phyloP scores from a whole-genome alignment of 768 basidiomycete species.

The Candolleomyces aberdarensis region DNA sequence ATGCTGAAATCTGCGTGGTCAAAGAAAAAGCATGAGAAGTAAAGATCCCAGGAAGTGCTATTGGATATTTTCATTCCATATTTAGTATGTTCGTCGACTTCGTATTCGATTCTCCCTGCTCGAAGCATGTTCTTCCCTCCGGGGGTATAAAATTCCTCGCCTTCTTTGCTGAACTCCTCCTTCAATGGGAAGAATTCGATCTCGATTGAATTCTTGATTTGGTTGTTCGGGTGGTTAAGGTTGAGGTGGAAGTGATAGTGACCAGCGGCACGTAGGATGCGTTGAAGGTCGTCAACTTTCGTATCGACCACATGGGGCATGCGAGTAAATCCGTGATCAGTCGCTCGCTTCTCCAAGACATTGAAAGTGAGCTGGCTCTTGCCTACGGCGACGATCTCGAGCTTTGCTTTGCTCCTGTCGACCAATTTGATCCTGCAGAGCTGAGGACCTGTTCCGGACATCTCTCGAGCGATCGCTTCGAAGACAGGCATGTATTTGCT shows the following conservation, averaged over 20 bases:
- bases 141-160: slow-evolving; percentile 17
- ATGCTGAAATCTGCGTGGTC: slow-evolving; percentile 16
- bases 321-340: slow-evolving; percentile 15
- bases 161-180: slow-evolving; percentile 15
- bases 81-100: slow-evolving; percentile 5
- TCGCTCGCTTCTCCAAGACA: slow-evolving; percentile 17
- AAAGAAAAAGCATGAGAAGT: background rate
- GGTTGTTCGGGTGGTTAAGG: slow-evolving; percentile 14
- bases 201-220: slow-evolving; percentile 13
- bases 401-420: background rate
- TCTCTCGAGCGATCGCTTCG: background rate
- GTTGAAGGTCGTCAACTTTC: slow-evolving; percentile 13
- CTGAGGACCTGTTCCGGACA: background rate
- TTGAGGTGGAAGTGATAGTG: slow-evolving; percentile 29
- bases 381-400: slow-evolving; percentile 16
- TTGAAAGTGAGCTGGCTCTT: slow-evolving; percentile 16
- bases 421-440: slow-evolving; percentile 13
- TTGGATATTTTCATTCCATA: slow-evolving; percentile 29
- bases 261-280: slow-evolving; percentile 14
- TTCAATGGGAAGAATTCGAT: slow-evolving; percentile 28
- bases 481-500: background rate
- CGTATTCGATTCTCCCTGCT: slow-evolving; percentile 20
- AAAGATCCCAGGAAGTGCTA: slow-evolving; percentile 12
- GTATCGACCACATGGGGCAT: slow-evolving; percentile 11
- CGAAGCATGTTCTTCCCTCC: slow-evolving; percentile 20